Evolutionary conservation across 2,329 filamentous ascomycete genomes (phyloP), one percentile per base, ranked within the genome.

Genomic region (Hirsutella rhossiliensis): DNA sequence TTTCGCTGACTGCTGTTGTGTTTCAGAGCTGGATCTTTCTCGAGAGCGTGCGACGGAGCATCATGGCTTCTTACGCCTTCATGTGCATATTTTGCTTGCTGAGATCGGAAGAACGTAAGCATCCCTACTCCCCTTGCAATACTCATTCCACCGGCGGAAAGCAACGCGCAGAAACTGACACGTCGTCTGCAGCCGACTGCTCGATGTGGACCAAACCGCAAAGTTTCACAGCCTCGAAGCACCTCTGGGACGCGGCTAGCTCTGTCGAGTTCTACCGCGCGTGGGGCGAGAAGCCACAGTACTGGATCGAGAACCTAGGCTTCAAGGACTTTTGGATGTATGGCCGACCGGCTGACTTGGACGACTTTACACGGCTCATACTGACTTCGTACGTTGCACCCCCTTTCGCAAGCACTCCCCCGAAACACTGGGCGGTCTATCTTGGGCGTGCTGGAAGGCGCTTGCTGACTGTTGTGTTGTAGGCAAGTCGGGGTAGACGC

Each of bases 261-360:
- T 64, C 67, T 2, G 54, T 64, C 18, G 59, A 64, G 3, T 71
- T 71, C 48, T 69, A 58, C 51, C 59, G 56, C 2, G 62, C 66
- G 3, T 71, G 67, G 68, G 61, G 63, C n/a, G 60, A 62, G 30
- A 65, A 64, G 55, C 63, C 64, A 9, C 57, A 64, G 41, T 67
- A 57, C 41, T 47, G 50, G 31, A 56, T 67, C 34, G 44, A 52
- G n/a, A 53, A 62, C 27, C 51, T 64, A 47, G 53, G 56, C 40
- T 63, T 65, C 38, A 52, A 57, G 37, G 60, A 64, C 0, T 56
- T 66, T 15, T 64, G 63, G 59, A 48, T 57, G 51, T 58, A 63
- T 28, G 64, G 55, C 7, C 54, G 52, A 11, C 56, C 64, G 0
- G 57, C 61, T 2, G 64, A 67, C 30, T 42, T 64, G 19, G 64